These are phyloP conservation scores for Claviceps cyperi DNA, from an alignment of 2,329 filamentous ascomycete genomes.

Conservation along the genomic window DNA sequence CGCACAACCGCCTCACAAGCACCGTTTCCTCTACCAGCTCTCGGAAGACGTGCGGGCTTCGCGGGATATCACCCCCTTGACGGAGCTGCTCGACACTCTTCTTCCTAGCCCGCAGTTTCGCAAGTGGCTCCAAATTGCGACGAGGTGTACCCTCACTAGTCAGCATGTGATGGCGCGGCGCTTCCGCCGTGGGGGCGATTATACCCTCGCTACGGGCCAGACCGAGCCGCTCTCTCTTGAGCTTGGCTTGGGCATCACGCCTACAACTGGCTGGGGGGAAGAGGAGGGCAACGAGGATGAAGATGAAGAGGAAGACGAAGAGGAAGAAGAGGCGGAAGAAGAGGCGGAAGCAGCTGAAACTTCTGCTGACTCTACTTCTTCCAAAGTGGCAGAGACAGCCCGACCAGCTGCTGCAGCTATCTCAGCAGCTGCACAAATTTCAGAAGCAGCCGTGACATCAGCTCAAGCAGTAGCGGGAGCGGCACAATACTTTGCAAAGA, in stretches of 20 bases:
- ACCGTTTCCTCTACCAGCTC: slow-evolving; percentile 76
- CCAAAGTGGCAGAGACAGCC: slow-evolving; percentile 26
- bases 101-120: slow-evolving; percentile 76
- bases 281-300: slow-evolving; percentile 34
- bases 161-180: slow-evolving; percentile 70
- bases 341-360: slow-evolving; percentile 34
- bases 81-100: slow-evolving; percentile 67
- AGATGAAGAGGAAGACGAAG: slow-evolving; percentile 36
- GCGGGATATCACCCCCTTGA: slow-evolving; percentile 42
- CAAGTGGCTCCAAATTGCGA: slow-evolving; percentile 78
- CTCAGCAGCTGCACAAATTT: slow-evolving; percentile 16
- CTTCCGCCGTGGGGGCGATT: slow-evolving; percentile 78
- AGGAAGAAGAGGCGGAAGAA: slow-evolving; percentile 28
- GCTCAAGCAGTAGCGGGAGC: too few species aligned
- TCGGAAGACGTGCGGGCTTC: slow-evolving; percentile 23
- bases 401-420: too few species aligned
- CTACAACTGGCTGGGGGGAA: slow-evolving; percentile 71
- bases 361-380: slow-evolving; percentile 20
- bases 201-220: slow-evolving; percentile 82
- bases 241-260: slow-evolving; percentile 75
- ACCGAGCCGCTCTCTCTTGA: slow-evolving; percentile 62
- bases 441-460: slow-evolving; percentile 19
- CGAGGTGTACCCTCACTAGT: slow-evolving; percentile 56
- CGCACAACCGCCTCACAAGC: slow-evolving; percentile 84
- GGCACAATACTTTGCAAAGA: too few species aligned